Evolutionary conservation across 805 yeast species (phyloP).

Genomic region (Candida manassasensis): DNA sequence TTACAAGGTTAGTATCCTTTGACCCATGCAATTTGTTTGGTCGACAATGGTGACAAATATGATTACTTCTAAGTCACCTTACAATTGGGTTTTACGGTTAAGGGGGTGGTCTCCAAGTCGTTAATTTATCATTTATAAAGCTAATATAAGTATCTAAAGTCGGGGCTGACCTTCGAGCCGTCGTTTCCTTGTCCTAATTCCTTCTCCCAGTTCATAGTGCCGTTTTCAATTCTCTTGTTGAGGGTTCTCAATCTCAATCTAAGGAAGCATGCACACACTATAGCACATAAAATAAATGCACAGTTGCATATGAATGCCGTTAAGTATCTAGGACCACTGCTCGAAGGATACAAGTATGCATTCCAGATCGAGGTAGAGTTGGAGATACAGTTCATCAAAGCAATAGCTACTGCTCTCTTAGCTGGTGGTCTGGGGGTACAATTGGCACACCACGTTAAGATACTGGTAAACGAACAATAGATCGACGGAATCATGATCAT

Average conservation of each 20-base stretch:
- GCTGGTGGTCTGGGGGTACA: constrained; percentile 55
- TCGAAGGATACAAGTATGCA: constrained; percentile 44
- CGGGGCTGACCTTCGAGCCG: constrained; percentile 38
- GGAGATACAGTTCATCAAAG: constrained; percentile 52
- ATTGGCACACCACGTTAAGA: constrained; percentile 53
- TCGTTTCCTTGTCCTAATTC: constrained; percentile 46
- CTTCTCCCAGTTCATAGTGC: constrained; percentile 46
- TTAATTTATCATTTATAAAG: too few relatives aligned
- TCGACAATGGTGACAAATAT: too few relatives aligned
- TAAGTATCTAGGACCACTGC: constrained; percentile 43
- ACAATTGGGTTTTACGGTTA: too few relatives aligned
- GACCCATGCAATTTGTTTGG: too few relatives aligned
- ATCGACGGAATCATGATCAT: constrained; percentile 54
- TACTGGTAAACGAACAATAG: constrained; percentile 49
- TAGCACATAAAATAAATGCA: constrained; percentile 41
- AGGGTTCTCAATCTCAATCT: constrained; percentile 33
- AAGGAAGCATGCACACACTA: constrained; percentile 33
- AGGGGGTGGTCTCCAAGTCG: too few relatives aligned
- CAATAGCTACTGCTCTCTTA: constrained; percentile 55
- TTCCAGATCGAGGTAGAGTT: constrained; percentile 57
- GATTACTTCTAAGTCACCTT: too few relatives aligned
- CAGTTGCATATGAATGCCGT: constrained; percentile 46
- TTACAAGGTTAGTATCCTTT: too few relatives aligned
- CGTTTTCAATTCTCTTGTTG: constrained; percentile 39
- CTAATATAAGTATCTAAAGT: constrained; percentile 40